Base-by-base conservation (phyloP, 805 yeast genomes). In the Teunomyces funiuensis region DNA sequence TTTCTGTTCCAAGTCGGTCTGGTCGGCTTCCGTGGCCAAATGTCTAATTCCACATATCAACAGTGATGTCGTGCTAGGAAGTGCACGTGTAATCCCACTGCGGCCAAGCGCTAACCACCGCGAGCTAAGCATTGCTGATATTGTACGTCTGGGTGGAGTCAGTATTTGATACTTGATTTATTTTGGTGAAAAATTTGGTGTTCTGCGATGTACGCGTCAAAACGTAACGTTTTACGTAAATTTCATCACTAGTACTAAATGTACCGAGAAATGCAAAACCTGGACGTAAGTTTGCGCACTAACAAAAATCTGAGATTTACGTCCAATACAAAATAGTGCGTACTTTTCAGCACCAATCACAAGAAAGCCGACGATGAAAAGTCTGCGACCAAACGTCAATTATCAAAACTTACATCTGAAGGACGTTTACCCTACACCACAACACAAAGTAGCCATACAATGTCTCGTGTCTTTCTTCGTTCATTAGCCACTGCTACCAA, bases 1-100 rank as follows among this genome's bases (percentile, higher is more conserved):
- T 69, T 85, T 93, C 54, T 71, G 71, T 65, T 89, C 97, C 61
- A 89, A 72, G 22, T 80, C 88, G 6, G 91, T 86, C 44, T 80
- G 57, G 49, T 76, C 80, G 28, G 37, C 36, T 10, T 31, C 34
- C 4, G 34, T 31, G 16, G 34, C 11, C 5, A 31, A 19, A 16
- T 31, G n/a, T 31, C 34, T 31, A n/a, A 25, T 19, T 6, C 34
- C 34, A 31, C 34, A 31, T n/a, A 31, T 31, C 34, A 23, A 31
- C 34, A n/a, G 34, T 6, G 16, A 19, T 18, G 25, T 13, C 3
- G 34, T 19, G 9, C 34, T 31, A 31, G 34, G 34, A 31, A 31
- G 25, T 31, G 22, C 34, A 16, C 34, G 34, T 17, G 34, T 13
- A 5, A 31, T 17, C n/a, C 34, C 34, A 31, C 34, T 31, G 9